Conservation (phyloP, 768 basidiomycete genomes). For the Tricholoma terreum region DNA sequence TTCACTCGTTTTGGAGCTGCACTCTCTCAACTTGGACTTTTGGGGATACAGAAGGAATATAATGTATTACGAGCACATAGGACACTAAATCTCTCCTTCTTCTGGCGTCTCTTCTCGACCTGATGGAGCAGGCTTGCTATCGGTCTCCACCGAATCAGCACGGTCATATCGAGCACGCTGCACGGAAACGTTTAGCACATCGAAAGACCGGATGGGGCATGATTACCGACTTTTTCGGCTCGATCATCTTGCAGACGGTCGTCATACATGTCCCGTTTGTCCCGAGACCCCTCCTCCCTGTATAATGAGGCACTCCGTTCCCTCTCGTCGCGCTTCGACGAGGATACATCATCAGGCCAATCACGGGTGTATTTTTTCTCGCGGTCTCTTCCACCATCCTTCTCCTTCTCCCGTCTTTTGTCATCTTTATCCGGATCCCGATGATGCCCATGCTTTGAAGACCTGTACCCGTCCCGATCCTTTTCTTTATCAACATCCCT, state of each 20-base stretch:
- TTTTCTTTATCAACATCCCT: constrained; percentile 39
- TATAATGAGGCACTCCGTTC: constrained; percentile 35
- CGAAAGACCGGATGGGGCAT: neutral
- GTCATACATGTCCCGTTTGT: constrained; percentile 49
- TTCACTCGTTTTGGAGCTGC: too few species aligned
- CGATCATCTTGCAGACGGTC: constrained; percentile 53
- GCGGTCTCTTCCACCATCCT: constrained; percentile 40
- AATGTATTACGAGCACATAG: neutral
- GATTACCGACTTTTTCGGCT: constrained; percentile 57
- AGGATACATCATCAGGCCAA: constrained; percentile 44
- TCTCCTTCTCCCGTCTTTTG: constrained; percentile 49
- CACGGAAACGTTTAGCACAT: constrained; percentile 13
- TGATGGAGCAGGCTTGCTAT: constrained; percentile 36
- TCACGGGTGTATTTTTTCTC: constrained; percentile 38
- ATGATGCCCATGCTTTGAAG: constrained; percentile 43
- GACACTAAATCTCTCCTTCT: constrained; percentile 76
- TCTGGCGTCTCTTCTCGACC: constrained; percentile 76
- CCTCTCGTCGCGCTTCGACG: constrained; percentile 26
- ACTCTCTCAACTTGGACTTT: neutral
- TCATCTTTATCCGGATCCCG: constrained; percentile 54
- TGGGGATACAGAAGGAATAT: neutral
- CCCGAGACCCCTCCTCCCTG: constrained; percentile 46
- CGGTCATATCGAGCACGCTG: constrained; percentile 56
- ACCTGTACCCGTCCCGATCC: constrained; percentile 40
- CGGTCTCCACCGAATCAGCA: constrained; percentile 44